Conservation (phyloP, 805 yeast genomes). For the Kuraishia piskuri region DNA sequence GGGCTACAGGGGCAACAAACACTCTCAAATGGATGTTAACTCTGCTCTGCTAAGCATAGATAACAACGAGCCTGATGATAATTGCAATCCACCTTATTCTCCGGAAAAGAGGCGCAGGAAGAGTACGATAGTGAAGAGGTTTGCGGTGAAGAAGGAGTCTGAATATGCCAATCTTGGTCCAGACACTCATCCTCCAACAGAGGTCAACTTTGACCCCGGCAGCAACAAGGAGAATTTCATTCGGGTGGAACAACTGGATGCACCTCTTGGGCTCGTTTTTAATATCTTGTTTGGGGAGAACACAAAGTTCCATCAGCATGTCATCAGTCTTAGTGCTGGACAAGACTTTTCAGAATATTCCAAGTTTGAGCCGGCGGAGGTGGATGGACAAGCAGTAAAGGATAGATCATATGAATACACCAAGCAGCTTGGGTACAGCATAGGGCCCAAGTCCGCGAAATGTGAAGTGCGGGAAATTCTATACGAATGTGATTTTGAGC, state of each 20-base stretch:
- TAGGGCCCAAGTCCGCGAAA: slow-evolving; percentile 90
- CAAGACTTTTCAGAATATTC: slow-evolving; percentile 32
- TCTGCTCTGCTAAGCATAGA: slow-evolving; percentile 11
- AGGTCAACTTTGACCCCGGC: slow-evolving; percentile 32
- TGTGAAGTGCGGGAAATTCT: slow-evolving; percentile 52
- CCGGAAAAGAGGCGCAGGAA: slow-evolving; percentile 4
- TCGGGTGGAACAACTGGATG: slow-evolving; percentile 38
- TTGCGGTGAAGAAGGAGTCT: slow-evolving; percentile 28
- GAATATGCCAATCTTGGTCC: slow-evolving; percentile 56
- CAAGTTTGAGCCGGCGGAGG: slow-evolving; percentile 26
- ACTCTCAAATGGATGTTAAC: slow-evolving; percentile 1
- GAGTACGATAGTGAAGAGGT: slow-evolving; percentile 11
- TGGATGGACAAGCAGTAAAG: slow-evolving; percentile 21
- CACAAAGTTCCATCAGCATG: slow-evolving; percentile 26
- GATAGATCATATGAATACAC: slow-evolving; percentile 56
- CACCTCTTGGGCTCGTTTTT: slow-evolving; percentile 73
- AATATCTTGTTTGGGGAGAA: slow-evolving; percentile 63
- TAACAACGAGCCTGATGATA: slow-evolving; percentile 10
- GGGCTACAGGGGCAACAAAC: slow-evolving; percentile 6
- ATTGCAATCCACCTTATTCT: slow-evolving; percentile 12
- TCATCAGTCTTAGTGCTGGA: slow-evolving; percentile 37
- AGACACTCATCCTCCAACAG: slow-evolving; percentile 49
- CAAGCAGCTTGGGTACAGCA: slow-evolving; percentile 68
- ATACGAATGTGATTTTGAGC: slow-evolving; percentile 42
- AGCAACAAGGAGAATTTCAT: slow-evolving; percentile 37